Percentiles rank a stretch among this genome's conserved stretches.
These are phyloP conservation scores for Kwoniella pini DNA, from an alignment of 768 basidiomycete species.

Conservation along the genomic window DNA sequence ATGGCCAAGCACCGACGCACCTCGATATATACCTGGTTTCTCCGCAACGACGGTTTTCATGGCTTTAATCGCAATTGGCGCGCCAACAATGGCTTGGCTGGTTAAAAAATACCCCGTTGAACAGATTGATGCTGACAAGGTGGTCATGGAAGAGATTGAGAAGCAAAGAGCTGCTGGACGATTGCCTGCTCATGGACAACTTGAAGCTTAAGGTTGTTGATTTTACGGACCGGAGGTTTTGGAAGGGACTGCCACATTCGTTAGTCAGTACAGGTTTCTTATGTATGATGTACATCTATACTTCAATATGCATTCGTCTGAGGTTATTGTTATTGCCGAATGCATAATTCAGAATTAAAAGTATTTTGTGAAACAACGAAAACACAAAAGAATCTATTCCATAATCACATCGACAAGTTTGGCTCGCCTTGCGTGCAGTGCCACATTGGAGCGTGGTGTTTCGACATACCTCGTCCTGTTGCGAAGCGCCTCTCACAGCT, in stretches of 20 bases:
- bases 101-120: conserved; percentile 47
- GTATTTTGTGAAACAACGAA: no score
- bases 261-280: no score
- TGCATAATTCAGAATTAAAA: no score
- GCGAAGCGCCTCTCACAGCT: no score
- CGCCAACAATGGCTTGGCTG: conserved; percentile 39
- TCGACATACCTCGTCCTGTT: no score
- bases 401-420: no score
- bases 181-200: background rate
- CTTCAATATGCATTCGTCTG: no score
- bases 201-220: background rate
- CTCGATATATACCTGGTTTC: conserved; percentile 51
- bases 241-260: background rate
- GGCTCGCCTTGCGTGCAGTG: no score
- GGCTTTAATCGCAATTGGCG: conserved; percentile 35
- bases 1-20: conserved; percentile 49
- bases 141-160: conserved; percentile 40
- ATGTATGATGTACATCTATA: no score
- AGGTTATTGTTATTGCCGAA: no score
- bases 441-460: no score
- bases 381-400: no score
- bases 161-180: conserved; percentile 26
- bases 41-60: conserved; percentile 49
- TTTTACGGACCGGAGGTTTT: background rate
- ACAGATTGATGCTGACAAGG: conserved; percentile 36